A percentile compares a stretch with the other conserved stretches of the same genome.
Evolutionary conservation across 306 rosid species (phyloP).

Genomic region (Quercus suber): DNA sequence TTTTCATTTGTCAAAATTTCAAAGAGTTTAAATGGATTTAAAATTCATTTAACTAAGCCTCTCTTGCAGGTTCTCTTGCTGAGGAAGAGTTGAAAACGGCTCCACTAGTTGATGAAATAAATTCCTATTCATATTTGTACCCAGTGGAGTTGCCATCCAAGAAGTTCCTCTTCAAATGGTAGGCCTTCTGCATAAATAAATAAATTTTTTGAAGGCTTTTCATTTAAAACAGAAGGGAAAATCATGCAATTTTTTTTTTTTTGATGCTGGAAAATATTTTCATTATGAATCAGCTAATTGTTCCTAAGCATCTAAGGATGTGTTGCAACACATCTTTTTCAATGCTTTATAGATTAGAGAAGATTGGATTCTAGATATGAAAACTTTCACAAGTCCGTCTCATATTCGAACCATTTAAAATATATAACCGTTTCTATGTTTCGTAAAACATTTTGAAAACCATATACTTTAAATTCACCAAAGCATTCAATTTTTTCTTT

Average conservation of each 20-base stretch:
- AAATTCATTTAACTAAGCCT: not conserved
- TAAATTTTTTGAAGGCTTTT: not conserved
- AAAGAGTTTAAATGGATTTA: too few relatives aligned
- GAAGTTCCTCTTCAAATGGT: constrained; percentile 78
- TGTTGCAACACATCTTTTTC: not conserved
- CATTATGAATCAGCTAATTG: not conserved
- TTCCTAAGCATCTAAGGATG: not conserved
- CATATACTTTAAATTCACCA: not conserved
- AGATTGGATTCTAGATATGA: not conserved
- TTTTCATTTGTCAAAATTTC: not conserved
- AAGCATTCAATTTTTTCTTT: not conserved
- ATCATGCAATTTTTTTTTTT: not conserved
- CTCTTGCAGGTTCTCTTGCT: constrained; percentile 63
- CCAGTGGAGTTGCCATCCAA: constrained; percentile 75
- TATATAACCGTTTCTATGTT: not conserved
- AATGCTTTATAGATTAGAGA: not conserved
- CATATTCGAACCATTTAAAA: not conserved
- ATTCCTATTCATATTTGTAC: constrained; percentile 77
- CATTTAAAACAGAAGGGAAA: not conserved
- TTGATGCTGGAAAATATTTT: not conserved
- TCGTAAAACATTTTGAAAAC: not conserved
- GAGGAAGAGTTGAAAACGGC: constrained; percentile 67
- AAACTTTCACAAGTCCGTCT: not conserved
- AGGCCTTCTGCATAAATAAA: constrained; percentile 14
- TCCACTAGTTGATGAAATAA: constrained; percentile 59